Evolutionary conservation across 805 yeast genomes (phyloP), one percentile per base, ranked within the genome.

Genomic region (Starmerella apicola): DNA sequence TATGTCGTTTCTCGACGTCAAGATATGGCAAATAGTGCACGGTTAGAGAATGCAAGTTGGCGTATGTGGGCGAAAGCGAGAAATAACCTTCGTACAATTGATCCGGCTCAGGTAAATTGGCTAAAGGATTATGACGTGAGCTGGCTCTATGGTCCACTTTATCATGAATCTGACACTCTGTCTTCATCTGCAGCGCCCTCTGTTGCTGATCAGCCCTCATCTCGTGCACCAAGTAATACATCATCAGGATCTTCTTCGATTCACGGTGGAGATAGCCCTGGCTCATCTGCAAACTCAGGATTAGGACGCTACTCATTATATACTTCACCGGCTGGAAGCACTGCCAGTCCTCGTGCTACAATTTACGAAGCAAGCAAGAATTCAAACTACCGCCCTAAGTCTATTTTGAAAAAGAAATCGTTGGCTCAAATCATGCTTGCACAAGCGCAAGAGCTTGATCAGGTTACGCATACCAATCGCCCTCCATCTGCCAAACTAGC

Each of bases 111-210:
- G 27, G 81, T 91, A 34, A 88, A 91, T 59, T 91, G 99, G 99
- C 76, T 84, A 32, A 91, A 93, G 61, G 99, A 91, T 53, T 78
- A 80, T 43, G 99, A 91, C 59, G 95, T 91, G 9, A 85, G 96
- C 1, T 91, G 98, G 98, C 70, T 91, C 12, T 91, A 88, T 62
- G 99, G 99, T 1, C 99, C 99, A 0, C 65, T 76, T 19, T 66
- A 73, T 41, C 67, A 66, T 42, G 76, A 71, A 40, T 45, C 36
- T 3, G 34, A 29, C 6, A 31, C 22, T 20, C 26, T 17, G 13
- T 6, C 10, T 12, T 16, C 32, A 15, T 6, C 5, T 13, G 18
- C 6, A n/a, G 7, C 12, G 26, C 23, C 32, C 21, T 6, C 5
- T 13, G 18, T 12, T n/a, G 7, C 12, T 7, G 10, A 7, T 7